Conservation (phyloP, 306 rosid genomes). For the Comarum palustre region DNA sequence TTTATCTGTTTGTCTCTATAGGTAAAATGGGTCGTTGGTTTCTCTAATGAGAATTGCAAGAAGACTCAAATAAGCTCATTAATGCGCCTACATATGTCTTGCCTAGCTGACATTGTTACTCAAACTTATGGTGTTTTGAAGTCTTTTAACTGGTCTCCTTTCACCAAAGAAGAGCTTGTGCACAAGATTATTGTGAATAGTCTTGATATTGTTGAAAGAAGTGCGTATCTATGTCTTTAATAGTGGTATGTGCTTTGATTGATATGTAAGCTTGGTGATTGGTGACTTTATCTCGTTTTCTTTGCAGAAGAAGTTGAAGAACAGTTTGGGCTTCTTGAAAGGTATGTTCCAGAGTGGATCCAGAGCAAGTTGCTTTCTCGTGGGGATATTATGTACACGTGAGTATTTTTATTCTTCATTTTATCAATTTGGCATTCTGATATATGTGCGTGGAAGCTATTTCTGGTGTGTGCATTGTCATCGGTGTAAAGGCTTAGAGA, state of each 20-base stretch:
- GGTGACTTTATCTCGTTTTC: conserved; percentile 23
- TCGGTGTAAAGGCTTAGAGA: neutral
- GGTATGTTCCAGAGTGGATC: conserved; percentile 60
- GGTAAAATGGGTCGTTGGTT: conserved; percentile 31
- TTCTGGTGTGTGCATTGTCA: neutral
- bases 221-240: conserved; percentile 35
- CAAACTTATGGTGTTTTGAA: conserved; percentile 48
- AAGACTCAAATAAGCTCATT: conserved; percentile 26
- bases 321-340: conserved; percentile 44
- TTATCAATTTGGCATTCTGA: neutral
- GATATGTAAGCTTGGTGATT: conserved; percentile 21
- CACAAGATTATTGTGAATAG: conserved; percentile 58
- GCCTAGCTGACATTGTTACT: conserved; percentile 47
- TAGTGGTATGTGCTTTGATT: conserved; percentile 16
- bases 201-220: conserved; percentile 48
- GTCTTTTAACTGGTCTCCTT: conserved; percentile 43
- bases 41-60: conserved; percentile 24
- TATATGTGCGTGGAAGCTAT: neutral
- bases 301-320: conserved; percentile 63
- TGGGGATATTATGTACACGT: conserved; percentile 55
- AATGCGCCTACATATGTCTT: conserved; percentile 10
- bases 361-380: conserved; percentile 37
- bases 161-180: conserved; percentile 74
- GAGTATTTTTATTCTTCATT: conserved; percentile 15
- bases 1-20: conserved; percentile 19